A percentile compares a stretch with the other conserved stretches of the same genome.
These are phyloP conservation scores for Sindora glabra DNA, from an alignment of 306 rosid genomes.

Conservation along the genomic window DNA sequence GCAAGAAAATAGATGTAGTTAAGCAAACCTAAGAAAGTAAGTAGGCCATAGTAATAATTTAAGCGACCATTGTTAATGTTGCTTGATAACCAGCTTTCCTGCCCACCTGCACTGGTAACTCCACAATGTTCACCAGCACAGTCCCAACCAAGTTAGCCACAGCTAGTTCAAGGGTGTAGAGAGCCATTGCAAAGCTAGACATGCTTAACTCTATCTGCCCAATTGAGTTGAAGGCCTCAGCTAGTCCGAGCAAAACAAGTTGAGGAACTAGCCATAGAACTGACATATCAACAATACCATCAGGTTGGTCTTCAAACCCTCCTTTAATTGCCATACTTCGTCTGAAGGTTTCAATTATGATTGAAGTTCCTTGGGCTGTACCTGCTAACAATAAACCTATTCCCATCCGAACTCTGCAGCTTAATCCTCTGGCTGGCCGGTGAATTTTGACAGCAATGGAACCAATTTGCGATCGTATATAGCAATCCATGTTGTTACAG, in stretches of 20 bases:
- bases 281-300: conserved; percentile 17
- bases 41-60: conserved; percentile 30
- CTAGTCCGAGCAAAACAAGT: neutral
- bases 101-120: too few species aligned
- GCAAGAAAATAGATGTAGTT: conserved; percentile 33
- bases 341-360: conserved; percentile 2
- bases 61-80: too few species aligned
- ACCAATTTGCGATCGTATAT: conserved; percentile 7
- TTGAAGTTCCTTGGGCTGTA: neutral
- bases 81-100: too few species aligned
- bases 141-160: conserved; percentile 8
- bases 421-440: neutral
- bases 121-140: conserved; percentile 1
- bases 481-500: neutral
- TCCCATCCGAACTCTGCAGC: conserved; percentile 13
- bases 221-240: conserved; percentile 9
- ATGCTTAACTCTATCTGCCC: conserved; percentile 25
- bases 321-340: conserved; percentile 10
- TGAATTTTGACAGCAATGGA: conserved; percentile 13
- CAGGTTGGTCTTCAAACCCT: conserved; percentile 10
- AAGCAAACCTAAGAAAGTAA: conserved; percentile 16
- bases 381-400: neutral
- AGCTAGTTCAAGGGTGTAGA: neutral
- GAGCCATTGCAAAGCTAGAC: conserved; percentile 15
- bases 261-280: conserved; percentile 16